Evolutionary conservation across 2,329 filamentous ascomycete species (phyloP), one percentile per base, ranked within the genome.

Genomic region (Pyrenophora seminiperda): DNA sequence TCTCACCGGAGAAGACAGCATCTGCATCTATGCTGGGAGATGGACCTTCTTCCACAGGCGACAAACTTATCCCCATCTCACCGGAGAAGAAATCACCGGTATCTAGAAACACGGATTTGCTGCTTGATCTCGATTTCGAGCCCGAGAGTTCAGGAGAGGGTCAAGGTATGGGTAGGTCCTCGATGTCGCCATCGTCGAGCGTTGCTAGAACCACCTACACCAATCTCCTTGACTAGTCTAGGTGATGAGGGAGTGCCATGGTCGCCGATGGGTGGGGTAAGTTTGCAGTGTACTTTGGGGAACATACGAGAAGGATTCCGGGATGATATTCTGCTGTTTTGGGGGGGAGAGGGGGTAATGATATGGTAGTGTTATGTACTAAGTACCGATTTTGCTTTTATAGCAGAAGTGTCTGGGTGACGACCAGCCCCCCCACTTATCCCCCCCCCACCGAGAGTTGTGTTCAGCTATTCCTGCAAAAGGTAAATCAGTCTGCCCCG

Each of bases 91-190:
- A 33, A 3, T 27, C n/a, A 10, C 5, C 30, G 11, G 34, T 36
- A 1, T 58, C 58, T 3, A 44, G 14, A 15, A 62, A 61, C 29
- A 50, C 55, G 1, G 14, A 50, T 7, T 31, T 65, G 33, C 56
- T 68, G 3, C 39, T 66, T 11, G 61, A 68, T 37, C 41, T 68
- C 7, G 51, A 50, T 19, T 9, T 29, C 14, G 47, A 39, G 17
- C 15, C 34, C n/a, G 14, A 29, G 4, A n/a, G 30, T 32, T 14
- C 18, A 15, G 29, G 40, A 10, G 9, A 2, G 3, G 19, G n/a
- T 17, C 29, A 9, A 18, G 29, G 31, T 7, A n/a, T 5, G 15
- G 11, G 13, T 20, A n/a, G 7, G 1, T 54, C 43, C 30, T 54
- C 53, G 41, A 20, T 13, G 31, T 40, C 30, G 50, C 46, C 46